phyloP scores from a whole-genome alignment of 805 yeast genomes.

The Cyberlindnera samutprakarnensis region DNA sequence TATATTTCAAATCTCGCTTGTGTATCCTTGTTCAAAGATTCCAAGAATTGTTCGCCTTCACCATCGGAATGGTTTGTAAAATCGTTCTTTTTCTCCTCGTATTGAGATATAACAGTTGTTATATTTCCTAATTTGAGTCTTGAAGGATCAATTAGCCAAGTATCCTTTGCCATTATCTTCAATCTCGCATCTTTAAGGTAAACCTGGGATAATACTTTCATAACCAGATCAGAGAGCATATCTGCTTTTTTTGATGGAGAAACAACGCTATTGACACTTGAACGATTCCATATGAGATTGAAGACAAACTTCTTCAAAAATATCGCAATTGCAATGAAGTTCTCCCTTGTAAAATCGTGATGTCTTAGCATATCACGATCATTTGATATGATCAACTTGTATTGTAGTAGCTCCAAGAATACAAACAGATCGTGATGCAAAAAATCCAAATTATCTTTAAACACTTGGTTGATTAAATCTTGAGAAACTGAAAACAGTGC shows the following conservation, averaged over 20 bases:
- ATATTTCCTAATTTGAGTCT: conserved; percentile 29
- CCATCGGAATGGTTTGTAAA: conserved; percentile 18
- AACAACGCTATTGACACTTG: conserved; percentile 1
- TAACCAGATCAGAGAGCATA: conserved; percentile 28
- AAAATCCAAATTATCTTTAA: conserved; percentile 7
- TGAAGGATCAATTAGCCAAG: conserved; percentile 43
- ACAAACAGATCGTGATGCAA: conserved; percentile 32
- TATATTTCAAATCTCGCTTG: conserved; percentile 41
- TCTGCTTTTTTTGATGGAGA: conserved; percentile 6
- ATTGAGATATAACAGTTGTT: conserved; percentile 31
- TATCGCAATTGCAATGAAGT: conserved; percentile 32
- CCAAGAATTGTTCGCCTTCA: conserved; percentile 15
- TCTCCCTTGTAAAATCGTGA: conserved; percentile 29
- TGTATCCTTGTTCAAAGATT: conserved; percentile 8
- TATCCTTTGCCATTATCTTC: conserved; percentile 36
- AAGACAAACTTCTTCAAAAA: conserved; percentile 47
- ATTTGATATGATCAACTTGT: conserved; percentile 58
- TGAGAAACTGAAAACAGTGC: conserved; percentile 2
- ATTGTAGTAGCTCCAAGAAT: conserved; percentile 56
- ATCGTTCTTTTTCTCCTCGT: conserved; percentile 30
- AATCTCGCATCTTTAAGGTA: conserved; percentile 61
- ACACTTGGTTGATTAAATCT: conserved; percentile 11
- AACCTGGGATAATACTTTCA: conserved; percentile 55
- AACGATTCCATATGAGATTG: conserved; percentile 35
- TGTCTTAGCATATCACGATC: conserved; percentile 49